phyloP scores from a whole-genome alignment of 495 filamentous ascomycete genomes.

The Penicillium macrosclerotiorum region DNA sequence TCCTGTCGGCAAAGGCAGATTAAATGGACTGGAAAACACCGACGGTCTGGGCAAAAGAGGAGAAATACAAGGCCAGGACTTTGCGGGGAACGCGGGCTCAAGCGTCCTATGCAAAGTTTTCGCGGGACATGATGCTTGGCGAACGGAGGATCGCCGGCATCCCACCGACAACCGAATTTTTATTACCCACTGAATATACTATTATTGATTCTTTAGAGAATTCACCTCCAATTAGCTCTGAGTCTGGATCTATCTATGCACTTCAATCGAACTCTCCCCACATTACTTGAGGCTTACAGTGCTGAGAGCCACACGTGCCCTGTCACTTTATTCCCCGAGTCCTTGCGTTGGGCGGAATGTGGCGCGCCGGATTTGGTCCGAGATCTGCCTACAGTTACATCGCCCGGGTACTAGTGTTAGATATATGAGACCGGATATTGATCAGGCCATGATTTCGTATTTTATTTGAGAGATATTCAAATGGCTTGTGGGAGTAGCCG shows the following conservation, averaged over 20 bases:
- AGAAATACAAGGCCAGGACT: constrained; percentile 6
- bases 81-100: constrained; percentile 20
- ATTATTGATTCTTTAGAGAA: too few relatives aligned
- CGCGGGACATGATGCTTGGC: constrained; percentile 19
- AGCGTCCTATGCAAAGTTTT: constrained; percentile 19
- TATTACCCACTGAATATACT: too few relatives aligned
- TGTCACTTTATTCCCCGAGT: constrained; percentile 8
- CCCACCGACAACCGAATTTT: too few relatives aligned
- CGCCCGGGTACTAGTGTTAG: neutral
- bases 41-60: constrained; percentile 11
- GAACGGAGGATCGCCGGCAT: too few relatives aligned
- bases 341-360: constrained; percentile 14
- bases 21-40: too few relatives aligned
- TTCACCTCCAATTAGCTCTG: too few relatives aligned
- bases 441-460: neutral
- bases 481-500: constrained; percentile 4
- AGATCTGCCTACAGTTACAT: constrained; percentile 5
- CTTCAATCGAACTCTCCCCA: too few relatives aligned
- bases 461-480: neutral
- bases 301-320: neutral
- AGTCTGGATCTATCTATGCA: too few relatives aligned
- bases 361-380: constrained; percentile 13
- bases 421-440: too few relatives aligned
- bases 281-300: neutral
- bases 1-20: too few relatives aligned